Conservation (phyloP, 2,329 filamentous ascomycete genomes). For the Metarhizium album region DNA sequence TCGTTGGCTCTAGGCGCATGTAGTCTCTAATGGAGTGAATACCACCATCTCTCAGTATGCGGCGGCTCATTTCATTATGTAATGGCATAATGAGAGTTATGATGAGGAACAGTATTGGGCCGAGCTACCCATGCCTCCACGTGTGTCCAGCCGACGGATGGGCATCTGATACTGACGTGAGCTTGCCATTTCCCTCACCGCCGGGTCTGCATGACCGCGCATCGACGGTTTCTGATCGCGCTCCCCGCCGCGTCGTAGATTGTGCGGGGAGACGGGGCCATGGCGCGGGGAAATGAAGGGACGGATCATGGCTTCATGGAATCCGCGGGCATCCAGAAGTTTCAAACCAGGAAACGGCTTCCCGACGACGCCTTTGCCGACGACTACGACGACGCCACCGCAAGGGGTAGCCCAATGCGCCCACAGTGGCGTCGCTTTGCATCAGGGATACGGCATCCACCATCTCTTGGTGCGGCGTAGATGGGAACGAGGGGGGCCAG, state of each 20-base stretch:
- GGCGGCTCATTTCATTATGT: neutral
- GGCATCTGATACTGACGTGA: constrained; percentile 8
- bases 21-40: neutral
- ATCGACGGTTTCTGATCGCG: constrained; percentile 12
- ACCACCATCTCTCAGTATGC: neutral
- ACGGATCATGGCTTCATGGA: neutral
- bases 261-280: constrained; percentile 4
- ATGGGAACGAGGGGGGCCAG: neutral
- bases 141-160: no score
- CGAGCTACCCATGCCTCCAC: neutral
- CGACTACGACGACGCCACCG: no score
- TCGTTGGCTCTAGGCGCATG: neutral
- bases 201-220: constrained; percentile 8
- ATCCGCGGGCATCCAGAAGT: neutral
- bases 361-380: no score
- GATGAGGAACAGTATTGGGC: neutral
- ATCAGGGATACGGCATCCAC: no score
- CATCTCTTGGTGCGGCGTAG: no score
- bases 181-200: constrained; percentile 9
- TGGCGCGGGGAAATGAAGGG: neutral
- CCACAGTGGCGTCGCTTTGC: no score
- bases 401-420: no score
- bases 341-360: no score
- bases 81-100: neutral
- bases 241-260: constrained; percentile 1